phyloP scores from a whole-genome alignment of 176 grass and related monocot genomes.

The sorghum (Sorghum bicolor) region Sorghum_bicolor_NCBIv3 NC_012872.2:72635001-72635500 shows the following conservation, averaged over 20 bases:
- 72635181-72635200: conserved; percentile 21
- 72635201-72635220: conserved; percentile 24
- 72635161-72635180: background rate
- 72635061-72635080: background rate
- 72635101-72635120: too few relatives aligned
- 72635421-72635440: too few relatives aligned
- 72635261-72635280: background rate
- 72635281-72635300: background rate
- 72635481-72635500: background rate
- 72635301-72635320: background rate
- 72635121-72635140: background rate
- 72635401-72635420: background rate
- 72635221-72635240: too few relatives aligned
- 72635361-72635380: too few relatives aligned
- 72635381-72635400: background rate
- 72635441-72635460: background rate
- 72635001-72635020: background rate
- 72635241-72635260: background rate
- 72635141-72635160: background rate
- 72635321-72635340: background rate
- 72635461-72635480: too few relatives aligned
- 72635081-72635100: too few relatives aligned
- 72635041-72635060: conserved; percentile 22
- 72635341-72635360: background rate
- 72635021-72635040: background rate